Base-by-base conservation (phyloP, 306 rosid species). In the Fragaria vesca region DNA sequence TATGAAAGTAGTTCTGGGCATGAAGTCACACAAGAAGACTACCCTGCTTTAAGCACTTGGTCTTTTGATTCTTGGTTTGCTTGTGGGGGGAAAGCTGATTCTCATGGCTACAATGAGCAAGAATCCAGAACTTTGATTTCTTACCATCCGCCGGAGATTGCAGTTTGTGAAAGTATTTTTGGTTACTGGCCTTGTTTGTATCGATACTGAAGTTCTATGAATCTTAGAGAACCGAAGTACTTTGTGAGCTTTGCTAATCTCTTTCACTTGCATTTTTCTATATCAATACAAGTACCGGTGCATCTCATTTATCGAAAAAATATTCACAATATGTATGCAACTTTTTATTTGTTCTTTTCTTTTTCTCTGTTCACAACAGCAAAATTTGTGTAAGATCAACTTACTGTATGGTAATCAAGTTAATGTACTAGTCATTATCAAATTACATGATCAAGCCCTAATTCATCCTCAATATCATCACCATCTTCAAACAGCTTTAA, bases 401-500 rank as follows among this genome's bases (percentile, higher is more conserved):
- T 54, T 80, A 54, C 84, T 79, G 82, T 43, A 69, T 51, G 60
- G 75, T 78, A 74, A 21, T 65, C 66, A 80, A 75, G 66, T 69
- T 51, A 30, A 16, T 66, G 7, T 34, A 15, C 69, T 42, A 46
- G 42, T 46, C 36, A 20, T n/a, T 34, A 73, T 85, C 91, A 91
- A 51, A 89, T 58, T 58, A 70, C 77, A 77, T 51, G 83, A 57
- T 80, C 90, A 76, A 92, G 90, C 54, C 89, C 92, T 24, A 94
- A 78, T 74, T 90, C 95, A 71, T 84, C 92, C 45, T 88, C 96
- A 43, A 87, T 84, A 71, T 89, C 95, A 74, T 92, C 97, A 57
- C 81, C 93, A 32, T 89, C 92, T 80, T 92, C 97, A 81, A 92
- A 90, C 73, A 92, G 86, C 81, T 89, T 88, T 72, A 90, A 40